Evolutionary conservation across 2,329 filamentous ascomycete genomes (phyloP).

Genomic region (Nothomitra cinnamomea): DNA sequence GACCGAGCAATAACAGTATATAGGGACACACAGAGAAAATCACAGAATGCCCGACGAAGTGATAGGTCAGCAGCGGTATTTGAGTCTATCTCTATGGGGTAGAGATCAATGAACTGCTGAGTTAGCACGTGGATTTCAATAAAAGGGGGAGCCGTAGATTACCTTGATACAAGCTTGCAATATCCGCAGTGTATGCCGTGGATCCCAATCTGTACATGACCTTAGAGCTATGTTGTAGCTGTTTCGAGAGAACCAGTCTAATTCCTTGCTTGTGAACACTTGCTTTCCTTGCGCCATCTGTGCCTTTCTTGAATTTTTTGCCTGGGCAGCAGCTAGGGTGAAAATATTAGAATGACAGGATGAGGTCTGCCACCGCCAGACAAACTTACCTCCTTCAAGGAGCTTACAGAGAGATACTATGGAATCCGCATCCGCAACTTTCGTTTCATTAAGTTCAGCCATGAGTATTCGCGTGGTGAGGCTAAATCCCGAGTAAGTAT

Average conservation of each 20-base stretch:
- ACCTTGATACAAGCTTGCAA: constrained; percentile 28
- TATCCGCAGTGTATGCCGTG: constrained; percentile 38
- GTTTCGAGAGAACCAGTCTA: constrained; percentile 74
- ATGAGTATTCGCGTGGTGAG: constrained; percentile 29
- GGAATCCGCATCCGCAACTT: constrained; percentile 15
- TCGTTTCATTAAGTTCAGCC: constrained; percentile 23
- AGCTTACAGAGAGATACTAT: constrained; percentile 35
- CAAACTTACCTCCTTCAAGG: constrained; percentile 32
- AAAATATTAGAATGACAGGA: constrained; percentile 9
- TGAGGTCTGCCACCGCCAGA: neutral
- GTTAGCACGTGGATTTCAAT: neutral
- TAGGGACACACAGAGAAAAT: constrained; percentile 42
- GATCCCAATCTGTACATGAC: constrained; percentile 39
- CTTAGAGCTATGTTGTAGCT: constrained; percentile 62
- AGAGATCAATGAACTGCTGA: constrained; percentile 24
- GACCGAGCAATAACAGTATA: constrained; percentile 30
- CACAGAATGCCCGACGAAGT: constrained; percentile 48
- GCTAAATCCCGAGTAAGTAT: constrained; percentile 14
- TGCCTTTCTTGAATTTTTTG: constrained; percentile 24
- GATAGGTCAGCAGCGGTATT: constrained; percentile 28
- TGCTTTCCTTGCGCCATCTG: constrained; percentile 25
- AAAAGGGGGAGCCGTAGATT: neutral
- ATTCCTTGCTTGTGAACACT: constrained; percentile 44
- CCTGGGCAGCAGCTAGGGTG: constrained; percentile 31
- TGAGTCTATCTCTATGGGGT: constrained; percentile 13